These are phyloP conservation scores for Dionaea muscipula DNA, from an alignment of 179 eudicot species.

Conservation along the genomic window DNA sequence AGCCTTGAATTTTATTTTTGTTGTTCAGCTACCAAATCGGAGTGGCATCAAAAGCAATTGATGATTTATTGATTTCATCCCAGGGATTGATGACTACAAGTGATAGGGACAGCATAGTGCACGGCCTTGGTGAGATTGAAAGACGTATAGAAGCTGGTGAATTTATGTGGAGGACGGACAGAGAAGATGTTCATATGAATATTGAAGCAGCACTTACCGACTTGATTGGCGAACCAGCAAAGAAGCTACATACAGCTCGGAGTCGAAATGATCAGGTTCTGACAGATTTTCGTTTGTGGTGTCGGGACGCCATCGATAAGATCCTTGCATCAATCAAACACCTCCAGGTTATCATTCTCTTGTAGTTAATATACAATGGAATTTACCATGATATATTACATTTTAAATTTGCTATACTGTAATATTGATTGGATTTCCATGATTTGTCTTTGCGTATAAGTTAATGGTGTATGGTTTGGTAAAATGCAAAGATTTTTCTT, in stretches of 20 bases:
- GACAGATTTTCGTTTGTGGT: constrained; percentile 95
- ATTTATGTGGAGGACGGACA: constrained; percentile 85
- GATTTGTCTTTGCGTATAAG: too few relatives aligned
- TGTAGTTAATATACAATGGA: neutral
- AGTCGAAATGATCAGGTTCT: constrained; percentile 96
- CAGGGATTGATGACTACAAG: constrained; percentile 60
- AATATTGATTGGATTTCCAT: too few relatives aligned
- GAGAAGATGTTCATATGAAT: constrained; percentile 99
- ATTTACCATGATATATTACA: too few relatives aligned
- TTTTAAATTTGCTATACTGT: too few relatives aligned
- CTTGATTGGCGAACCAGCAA: constrained; percentile 94
- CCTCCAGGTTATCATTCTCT: constrained; percentile 50
- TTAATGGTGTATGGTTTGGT: too few relatives aligned
- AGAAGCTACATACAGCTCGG: constrained; percentile 95
- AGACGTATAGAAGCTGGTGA: constrained; percentile 66
- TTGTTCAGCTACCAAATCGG: neutral
- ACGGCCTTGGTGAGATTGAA: constrained; percentile 66
- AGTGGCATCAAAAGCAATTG: neutral
- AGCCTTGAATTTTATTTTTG: neutral
- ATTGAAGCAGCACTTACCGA: constrained; percentile 97
- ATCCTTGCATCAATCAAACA: constrained; percentile 38
- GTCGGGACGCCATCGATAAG: constrained; percentile 78
- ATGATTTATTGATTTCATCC: constrained; percentile 7
- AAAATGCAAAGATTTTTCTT: too few relatives aligned
- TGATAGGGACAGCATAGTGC: constrained; percentile 60